A percentile compares a stretch with the other conserved stretches of the same genome.
These are phyloP conservation scores for Hortiboletus flavorubellus DNA, from an alignment of 768 basidiomycete genomes.

Conservation along the genomic window DNA sequence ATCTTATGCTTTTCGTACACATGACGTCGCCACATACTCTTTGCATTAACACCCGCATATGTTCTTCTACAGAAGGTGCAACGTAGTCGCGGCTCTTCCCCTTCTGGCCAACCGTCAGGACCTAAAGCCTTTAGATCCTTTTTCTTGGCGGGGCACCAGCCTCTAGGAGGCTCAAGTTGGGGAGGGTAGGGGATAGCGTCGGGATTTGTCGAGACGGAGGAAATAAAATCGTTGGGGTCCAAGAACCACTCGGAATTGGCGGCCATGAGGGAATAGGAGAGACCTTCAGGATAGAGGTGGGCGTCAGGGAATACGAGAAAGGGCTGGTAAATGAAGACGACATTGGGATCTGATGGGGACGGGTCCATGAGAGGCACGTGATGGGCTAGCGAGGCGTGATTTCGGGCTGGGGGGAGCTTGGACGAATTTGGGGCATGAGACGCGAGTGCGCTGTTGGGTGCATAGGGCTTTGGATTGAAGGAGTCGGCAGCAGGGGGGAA, in stretches of 20 bases:
- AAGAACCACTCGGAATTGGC: slow-evolving; percentile 80
- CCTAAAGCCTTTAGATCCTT: slow-evolving; percentile 71
- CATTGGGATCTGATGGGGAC: slow-evolving; percentile 57
- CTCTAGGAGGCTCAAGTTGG: slow-evolving; percentile 76
- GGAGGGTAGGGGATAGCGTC: slow-evolving; percentile 69
- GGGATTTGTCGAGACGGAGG: slow-evolving; percentile 43
- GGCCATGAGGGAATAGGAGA: slow-evolving; percentile 70
- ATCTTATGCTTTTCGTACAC: slow-evolving; percentile 90
- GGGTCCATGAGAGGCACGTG: slow-evolving; percentile 65
- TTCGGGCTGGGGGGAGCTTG: slow-evolving; percentile 30
- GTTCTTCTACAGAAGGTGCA: slow-evolving; percentile 84
- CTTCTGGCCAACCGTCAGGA: slow-evolving; percentile 71
- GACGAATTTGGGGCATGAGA: slow-evolving; percentile 19
- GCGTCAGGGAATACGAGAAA: slow-evolving; percentile 66
- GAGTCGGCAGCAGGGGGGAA: slow-evolving; percentile 62
- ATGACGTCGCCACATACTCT: slow-evolving; percentile 89
- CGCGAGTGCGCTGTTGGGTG: slow-evolving; percentile 35
- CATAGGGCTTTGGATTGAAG: slow-evolving; percentile 64
- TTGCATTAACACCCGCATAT: slow-evolving; percentile 84
- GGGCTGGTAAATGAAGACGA: slow-evolving; percentile 72
- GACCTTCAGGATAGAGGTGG: slow-evolving; percentile 57
- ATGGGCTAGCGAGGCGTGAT: slow-evolving; percentile 35
- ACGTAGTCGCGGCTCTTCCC: slow-evolving; percentile 72
- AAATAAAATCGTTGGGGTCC: slow-evolving; percentile 59
- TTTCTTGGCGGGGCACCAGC: slow-evolving; percentile 86